These are phyloP conservation scores for Primulina huaijiensis DNA, from an alignment of 257 asterid genomes.

Conservation along the genomic window DNA sequence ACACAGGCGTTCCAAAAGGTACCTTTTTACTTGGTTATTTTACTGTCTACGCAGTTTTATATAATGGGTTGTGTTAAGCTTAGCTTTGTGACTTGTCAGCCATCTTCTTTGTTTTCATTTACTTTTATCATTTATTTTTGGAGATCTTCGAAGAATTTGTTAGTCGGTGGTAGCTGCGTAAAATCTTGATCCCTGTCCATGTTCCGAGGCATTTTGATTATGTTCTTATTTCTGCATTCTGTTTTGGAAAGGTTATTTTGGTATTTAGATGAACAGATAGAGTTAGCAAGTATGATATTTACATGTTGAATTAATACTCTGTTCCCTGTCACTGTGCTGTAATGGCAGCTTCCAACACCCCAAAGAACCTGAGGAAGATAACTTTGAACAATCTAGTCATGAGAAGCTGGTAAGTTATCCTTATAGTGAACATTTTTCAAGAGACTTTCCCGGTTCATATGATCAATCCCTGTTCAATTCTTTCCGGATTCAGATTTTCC, in stretches of 20 bases:
- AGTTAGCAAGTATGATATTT: conserved; percentile 2
- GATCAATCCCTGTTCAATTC: not conserved
- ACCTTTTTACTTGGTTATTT: conserved; percentile 22
- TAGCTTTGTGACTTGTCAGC: not conserved
- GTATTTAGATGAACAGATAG: not conserved
- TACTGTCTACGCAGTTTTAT: conserved; percentile 3
- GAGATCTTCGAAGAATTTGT: conserved; percentile 22
- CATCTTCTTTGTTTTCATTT: conserved; percentile 8
- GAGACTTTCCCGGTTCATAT: not conserved
- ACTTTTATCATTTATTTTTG: conserved; percentile 4
- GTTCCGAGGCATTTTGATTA: conserved; percentile 22
- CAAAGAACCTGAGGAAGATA: conserved; percentile 43
- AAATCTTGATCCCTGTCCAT: conserved; percentile 29
- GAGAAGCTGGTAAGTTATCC: conserved; percentile 54
- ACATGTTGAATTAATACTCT: conserved; percentile 11
- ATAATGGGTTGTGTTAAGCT: conserved; percentile 10
- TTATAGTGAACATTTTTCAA: not conserved
- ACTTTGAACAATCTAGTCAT: conserved; percentile 31
- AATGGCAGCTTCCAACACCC: conserved; percentile 64
- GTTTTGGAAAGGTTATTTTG: conserved; percentile 3
- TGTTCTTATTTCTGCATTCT: conserved; percentile 21
- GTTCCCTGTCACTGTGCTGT: conserved; percentile 18
- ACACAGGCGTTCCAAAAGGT: conserved; percentile 85
- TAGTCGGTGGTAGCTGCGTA: conserved; percentile 24
- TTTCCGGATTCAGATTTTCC: not conserved